These are phyloP conservation scores for Harrya chromipes DNA, from an alignment of 768 basidiomycete species.

Conservation along the genomic window DNA sequence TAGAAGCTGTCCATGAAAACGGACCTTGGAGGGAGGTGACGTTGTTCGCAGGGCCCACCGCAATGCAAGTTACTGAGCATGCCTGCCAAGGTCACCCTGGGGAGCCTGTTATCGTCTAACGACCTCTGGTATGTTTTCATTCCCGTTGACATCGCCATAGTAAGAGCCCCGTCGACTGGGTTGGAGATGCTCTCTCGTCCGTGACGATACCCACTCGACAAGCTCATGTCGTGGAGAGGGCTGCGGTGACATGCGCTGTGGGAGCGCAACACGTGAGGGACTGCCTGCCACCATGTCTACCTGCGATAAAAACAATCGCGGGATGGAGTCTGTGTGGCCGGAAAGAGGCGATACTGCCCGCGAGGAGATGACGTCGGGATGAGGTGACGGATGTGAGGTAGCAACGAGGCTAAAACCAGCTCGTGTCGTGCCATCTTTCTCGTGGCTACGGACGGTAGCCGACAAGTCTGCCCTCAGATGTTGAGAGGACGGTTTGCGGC, in stretches of 20 bases:
- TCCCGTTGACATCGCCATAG: constrained; percentile 30
- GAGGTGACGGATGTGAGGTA: constrained; percentile 20
- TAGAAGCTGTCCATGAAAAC: constrained; percentile 5
- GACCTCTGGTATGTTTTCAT: constrained; percentile 22
- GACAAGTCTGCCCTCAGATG: constrained; percentile 30
- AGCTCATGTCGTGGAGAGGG: constrained; percentile 28
- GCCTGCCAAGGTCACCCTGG: constrained; percentile 8
- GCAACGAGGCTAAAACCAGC: constrained; percentile 32
- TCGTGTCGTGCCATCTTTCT: constrained; percentile 24
- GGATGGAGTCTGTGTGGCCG: constrained; percentile 17
- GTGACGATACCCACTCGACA: constrained; percentile 21
- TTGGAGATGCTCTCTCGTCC: constrained; percentile 14
- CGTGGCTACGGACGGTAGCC: constrained; percentile 25
- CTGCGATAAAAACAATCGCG: constrained; percentile 21
- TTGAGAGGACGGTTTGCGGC: constrained; percentile 30
- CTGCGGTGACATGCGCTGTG: constrained; percentile 29
- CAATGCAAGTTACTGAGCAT: constrained; percentile 1
- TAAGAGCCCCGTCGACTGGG: constrained; percentile 21
- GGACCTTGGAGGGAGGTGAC: constrained; percentile 7
- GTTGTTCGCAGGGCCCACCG: constrained; percentile 7
- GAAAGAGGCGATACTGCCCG: constrained; percentile 20
- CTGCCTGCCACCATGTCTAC: constrained; percentile 12
- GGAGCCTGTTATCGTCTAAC: constrained; percentile 7
- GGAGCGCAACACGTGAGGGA: constrained; percentile 15
- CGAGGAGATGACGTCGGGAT: constrained; percentile 26